phyloP scores from a whole-genome alignment of 345 rosid genomes.

The Clarkia xantiana region DNA sequence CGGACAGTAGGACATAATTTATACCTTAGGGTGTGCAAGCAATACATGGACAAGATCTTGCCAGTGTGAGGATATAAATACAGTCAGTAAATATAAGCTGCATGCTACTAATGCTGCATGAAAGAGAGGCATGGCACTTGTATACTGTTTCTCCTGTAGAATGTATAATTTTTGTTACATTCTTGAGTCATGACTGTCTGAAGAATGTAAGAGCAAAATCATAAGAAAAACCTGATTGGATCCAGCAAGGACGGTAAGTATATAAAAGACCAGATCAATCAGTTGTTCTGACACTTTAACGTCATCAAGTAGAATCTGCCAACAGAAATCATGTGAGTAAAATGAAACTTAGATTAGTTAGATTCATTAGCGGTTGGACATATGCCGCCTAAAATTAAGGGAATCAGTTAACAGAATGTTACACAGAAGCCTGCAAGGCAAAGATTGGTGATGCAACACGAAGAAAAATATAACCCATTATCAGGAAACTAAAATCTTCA shows the following conservation, averaged over 20 bases:
- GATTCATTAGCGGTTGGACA: no score
- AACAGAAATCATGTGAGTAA: constrained; percentile 2
- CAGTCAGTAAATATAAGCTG: constrained; percentile 47
- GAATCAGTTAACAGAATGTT: neutral
- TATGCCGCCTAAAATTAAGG: neutral
- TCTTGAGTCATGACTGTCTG: constrained; percentile 8
- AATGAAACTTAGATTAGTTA: neutral
- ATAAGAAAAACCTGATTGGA: constrained; percentile 40
- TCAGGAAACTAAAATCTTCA: no score
- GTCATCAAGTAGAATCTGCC: constrained; percentile 86
- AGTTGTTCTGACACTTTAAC: constrained; percentile 62
- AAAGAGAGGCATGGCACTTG: constrained; percentile 33
- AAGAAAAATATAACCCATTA: no score
- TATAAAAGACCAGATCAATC: constrained; percentile 56
- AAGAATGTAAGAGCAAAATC: constrained; percentile 8
- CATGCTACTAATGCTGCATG: constrained; percentile 64
- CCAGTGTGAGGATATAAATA: constrained; percentile 62
- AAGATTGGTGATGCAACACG: no score
- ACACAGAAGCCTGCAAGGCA: no score
- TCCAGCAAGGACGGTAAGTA: constrained; percentile 32
- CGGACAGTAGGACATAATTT: constrained; percentile 6
- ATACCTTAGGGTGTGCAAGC: constrained; percentile 81
- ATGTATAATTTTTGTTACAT: constrained; percentile 12
- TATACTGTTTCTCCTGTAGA: constrained; percentile 32
- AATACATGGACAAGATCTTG: constrained; percentile 70